phyloP scores from a whole-genome alignment of 108 stramenopile genomes.

The Phaeodactylum tricornutum region DNA sequence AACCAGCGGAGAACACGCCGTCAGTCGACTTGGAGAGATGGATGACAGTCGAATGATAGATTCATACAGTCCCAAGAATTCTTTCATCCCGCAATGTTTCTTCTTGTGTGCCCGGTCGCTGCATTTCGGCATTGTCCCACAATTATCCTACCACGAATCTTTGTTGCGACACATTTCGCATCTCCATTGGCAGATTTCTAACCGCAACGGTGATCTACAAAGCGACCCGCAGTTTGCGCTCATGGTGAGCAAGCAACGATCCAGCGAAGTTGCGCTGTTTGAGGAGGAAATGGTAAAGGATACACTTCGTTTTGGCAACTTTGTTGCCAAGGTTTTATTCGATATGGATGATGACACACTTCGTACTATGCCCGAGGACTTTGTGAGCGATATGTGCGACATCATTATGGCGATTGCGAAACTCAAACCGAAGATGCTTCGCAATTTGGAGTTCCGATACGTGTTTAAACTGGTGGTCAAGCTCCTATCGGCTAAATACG shows the following conservation, averaged over 20 bases:
- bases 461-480: slow-evolving; percentile 66
- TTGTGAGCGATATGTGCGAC: slow-evolving; percentile 70
- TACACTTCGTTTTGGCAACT: slow-evolving; percentile 52
- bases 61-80: slow-evolving; percentile 63
- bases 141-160: slow-evolving; percentile 33
- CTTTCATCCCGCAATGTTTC: slow-evolving; percentile 77
- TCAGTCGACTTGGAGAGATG: slow-evolving; percentile 61
- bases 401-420: slow-evolving; percentile 51
- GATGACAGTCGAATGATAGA: slow-evolving; percentile 6
- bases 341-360: slow-evolving; percentile 39
- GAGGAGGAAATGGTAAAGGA: slow-evolving; percentile 58
- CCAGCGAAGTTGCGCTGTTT: slow-evolving; percentile 55
- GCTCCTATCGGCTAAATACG: slow-evolving; percentile 58
- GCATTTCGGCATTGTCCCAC: slow-evolving; percentile 57
- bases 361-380: slow-evolving; percentile 66
- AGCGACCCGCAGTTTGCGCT: slow-evolving; percentile 63
- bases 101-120: slow-evolving; percentile 70
- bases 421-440: slow-evolving; percentile 39
- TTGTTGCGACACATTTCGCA: slow-evolving; percentile 48
- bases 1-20: slow-evolving; percentile 48
- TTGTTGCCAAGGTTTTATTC: slow-evolving; percentile 50
- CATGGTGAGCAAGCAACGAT: slow-evolving; percentile 37
- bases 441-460: slow-evolving; percentile 49
- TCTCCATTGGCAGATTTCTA: slow-evolving; percentile 40
- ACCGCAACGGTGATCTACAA: slow-evolving; percentile 39